Evolutionary conservation across 345 rosid genomes (phyloP).

Genomic region (Litchi chinensis): DNA sequence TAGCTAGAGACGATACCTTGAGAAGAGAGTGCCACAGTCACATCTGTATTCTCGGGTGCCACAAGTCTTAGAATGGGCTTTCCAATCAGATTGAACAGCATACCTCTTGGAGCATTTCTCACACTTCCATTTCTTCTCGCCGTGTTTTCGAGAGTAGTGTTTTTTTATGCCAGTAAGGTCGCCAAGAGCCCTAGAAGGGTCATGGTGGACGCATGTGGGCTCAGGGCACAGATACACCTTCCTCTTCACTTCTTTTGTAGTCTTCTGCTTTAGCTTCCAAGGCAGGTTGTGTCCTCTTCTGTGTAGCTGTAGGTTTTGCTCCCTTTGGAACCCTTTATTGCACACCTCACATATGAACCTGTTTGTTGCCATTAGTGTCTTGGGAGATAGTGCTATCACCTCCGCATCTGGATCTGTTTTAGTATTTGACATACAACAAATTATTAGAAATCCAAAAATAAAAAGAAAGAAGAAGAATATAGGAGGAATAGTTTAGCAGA

Average conservation of each 20-base stretch:
- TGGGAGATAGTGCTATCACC: constrained; percentile 85
- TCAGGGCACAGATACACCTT: constrained; percentile 88
- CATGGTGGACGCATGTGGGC: constrained; percentile 87
- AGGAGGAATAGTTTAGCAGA: background rate
- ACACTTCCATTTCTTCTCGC: constrained; percentile 88
- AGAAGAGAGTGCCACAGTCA: constrained; percentile 84
- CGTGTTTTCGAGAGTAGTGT: constrained; percentile 76
- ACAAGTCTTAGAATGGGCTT: constrained; percentile 83
- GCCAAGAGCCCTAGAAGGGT: constrained; percentile 80
- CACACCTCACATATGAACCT: constrained; percentile 87
- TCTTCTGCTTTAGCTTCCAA: constrained; percentile 80
- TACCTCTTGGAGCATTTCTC: constrained; percentile 77
- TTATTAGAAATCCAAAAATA: constrained; percentile 14
- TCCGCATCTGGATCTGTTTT: constrained; percentile 82
- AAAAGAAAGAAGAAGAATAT: background rate
- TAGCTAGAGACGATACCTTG: constrained; percentile 46
- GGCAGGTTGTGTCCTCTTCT: constrained; percentile 91
- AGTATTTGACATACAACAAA: constrained; percentile 16
- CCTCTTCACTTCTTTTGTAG: constrained; percentile 72
- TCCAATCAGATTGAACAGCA: constrained; percentile 89
- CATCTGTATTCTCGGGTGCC: constrained; percentile 81
- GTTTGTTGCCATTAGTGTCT: constrained; percentile 86
- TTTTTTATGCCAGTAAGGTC: constrained; percentile 88
- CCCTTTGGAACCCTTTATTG: constrained; percentile 87
- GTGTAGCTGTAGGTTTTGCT: constrained; percentile 82